A percentile compares a stretch with the other conserved stretches of the same genome.
These are phyloP conservation scores for Vicia sativa DNA, from an alignment of 306 rosid genomes.

Conservation along the genomic window DNA sequence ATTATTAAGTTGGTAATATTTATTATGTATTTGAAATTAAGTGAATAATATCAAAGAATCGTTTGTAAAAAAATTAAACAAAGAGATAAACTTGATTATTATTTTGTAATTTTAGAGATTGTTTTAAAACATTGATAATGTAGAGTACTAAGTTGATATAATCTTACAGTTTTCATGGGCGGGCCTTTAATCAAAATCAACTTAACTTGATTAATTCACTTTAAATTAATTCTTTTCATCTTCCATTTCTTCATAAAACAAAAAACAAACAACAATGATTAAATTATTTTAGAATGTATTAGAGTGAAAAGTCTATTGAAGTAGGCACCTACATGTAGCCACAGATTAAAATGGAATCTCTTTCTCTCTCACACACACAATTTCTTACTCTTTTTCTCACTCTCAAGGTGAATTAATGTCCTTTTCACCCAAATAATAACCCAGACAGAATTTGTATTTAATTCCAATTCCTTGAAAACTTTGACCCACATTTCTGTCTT, in stretches of 20 bases:
- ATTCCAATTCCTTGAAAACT: slow-evolving; percentile 60
- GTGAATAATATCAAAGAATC: too few relatives aligned
- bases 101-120: background rate
- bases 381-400: slow-evolving; percentile 37
- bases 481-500: slow-evolving; percentile 92
- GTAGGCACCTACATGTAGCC: slow-evolving; percentile 50
- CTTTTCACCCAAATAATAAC: slow-evolving; percentile 70
- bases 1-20: too few relatives aligned
- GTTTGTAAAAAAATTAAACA: too few relatives aligned
- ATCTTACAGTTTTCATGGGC: background rate
- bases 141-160: background rate
- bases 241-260: background rate
- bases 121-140: background rate
- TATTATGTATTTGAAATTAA: too few relatives aligned
- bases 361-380: slow-evolving; percentile 22
- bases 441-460: slow-evolving; percentile 55
- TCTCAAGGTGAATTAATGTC: slow-evolving; percentile 79
- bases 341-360: slow-evolving; percentile 80
- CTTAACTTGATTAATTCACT: too few relatives aligned
- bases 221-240: too few relatives aligned
- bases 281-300: slow-evolving; percentile 46
- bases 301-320: slow-evolving; percentile 50
- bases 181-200: too few relatives aligned
- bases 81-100: too few relatives aligned
- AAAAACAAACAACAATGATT: slow-evolving; percentile 36